Evolutionary conservation across 1,284 basidiomycete genomes (phyloP), one percentile per base, ranked within the genome.

Genomic region (Cutaneotrichosporon spelunceum): DNA sequence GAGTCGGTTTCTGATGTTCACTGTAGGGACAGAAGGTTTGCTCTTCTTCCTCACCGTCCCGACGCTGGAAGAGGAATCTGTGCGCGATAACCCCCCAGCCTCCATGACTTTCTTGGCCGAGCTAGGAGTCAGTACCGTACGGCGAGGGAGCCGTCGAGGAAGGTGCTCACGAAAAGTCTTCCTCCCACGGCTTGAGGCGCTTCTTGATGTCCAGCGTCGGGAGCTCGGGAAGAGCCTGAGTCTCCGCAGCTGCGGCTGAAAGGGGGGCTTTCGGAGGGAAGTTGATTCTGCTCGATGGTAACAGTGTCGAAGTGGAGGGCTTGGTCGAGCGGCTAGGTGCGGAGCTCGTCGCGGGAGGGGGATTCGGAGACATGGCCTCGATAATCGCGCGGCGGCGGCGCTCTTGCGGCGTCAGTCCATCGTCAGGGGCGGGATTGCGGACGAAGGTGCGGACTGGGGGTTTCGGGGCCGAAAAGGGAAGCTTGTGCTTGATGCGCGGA

Each of bases 1-100:
- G 26, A 83, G 75, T 67, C 80, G 79, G 50, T 78, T 75, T 53
- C 71, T 69, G 67, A 80, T 78, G 59, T 72, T 75, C 55, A 78
- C 57, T 16, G 67, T 45, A 53, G 65, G 62, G 27, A 60, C 36
- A 42, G 42, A 52, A 13, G 62, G 19, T 45, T 59, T 57, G 14
- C 56, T 19, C 50, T 57, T 56, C 27, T 63, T 61, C 24, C 44
- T 59, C 39, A 19, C 19, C 7, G 26, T 16, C 27, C 50, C 60
- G 19, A 34, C 52, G 24, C 57, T 54, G 19, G 39, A 54, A 11
- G 39, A 55, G 7, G 68, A 56, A 34, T 49, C 58, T 4, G 61
- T 34, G 23, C 57, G 49, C 5, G 58, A 36, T 5, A 53, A 53
- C 11, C 36, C 39, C 47, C 55, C 55, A 7, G 53, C 27, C 47